Conservation (phyloP, 148 eudicot species). For the Chenopodium suecicum region DNA sequence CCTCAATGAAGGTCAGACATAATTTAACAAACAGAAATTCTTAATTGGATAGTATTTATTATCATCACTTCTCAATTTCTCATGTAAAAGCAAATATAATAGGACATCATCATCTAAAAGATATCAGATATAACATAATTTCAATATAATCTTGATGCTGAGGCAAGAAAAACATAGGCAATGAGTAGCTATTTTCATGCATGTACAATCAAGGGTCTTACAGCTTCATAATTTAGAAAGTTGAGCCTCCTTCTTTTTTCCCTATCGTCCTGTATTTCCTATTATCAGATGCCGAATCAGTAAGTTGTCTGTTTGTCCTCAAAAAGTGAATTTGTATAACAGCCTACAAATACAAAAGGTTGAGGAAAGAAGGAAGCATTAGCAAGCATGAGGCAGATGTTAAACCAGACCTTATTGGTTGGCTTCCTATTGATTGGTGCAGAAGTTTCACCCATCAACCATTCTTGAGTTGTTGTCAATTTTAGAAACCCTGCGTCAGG, state of each 20-base stretch:
- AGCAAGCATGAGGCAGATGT: constrained; percentile 16
- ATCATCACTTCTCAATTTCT: too few relatives aligned
- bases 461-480: constrained; percentile 67
- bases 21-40: too few relatives aligned
- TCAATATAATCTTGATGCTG: constrained; percentile 6
- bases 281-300: constrained; percentile 32
- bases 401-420: constrained; percentile 44
- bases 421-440: constrained; percentile 76
- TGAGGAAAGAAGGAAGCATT: constrained; percentile 8
- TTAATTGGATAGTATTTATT: too few relatives aligned
- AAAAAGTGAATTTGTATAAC: constrained; percentile 14
- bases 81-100: too few relatives aligned
- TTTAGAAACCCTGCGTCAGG: constrained; percentile 82
- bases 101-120: too few relatives aligned
- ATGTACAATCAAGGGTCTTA: constrained; percentile 40
- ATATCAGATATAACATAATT: background rate
- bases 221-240: constrained; percentile 85
- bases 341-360: constrained; percentile 10
- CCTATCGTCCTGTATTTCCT: constrained; percentile 69
- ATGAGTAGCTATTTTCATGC: background rate
- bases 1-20: too few relatives aligned
- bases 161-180: background rate
- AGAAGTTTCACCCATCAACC: constrained; percentile 72
- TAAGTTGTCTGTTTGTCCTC: constrained; percentile 8
- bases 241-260: constrained; percentile 71